Evolutionary conservation across 129 eudicot species (phyloP), one percentile per base, ranked within the genome.

Genomic region (Pseudognaphalium luteoalbum): DNA sequence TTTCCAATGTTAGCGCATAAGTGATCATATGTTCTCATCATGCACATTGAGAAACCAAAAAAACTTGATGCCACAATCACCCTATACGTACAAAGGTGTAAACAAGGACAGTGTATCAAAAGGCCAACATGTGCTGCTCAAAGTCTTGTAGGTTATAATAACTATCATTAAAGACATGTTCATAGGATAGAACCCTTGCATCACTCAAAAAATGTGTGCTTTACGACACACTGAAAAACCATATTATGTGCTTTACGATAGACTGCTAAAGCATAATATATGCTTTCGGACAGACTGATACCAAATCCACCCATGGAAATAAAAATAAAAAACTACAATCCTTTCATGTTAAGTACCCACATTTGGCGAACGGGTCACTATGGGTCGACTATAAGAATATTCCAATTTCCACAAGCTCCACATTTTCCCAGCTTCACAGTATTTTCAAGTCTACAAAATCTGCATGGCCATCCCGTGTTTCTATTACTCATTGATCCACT

Each of bases 381-480:
- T 72, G 22, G 99, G 88, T 16, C 90, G 80, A 29, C 99, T 97
- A 73, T 76, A 74, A 34, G 99, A 89, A 83, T 91, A 95, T 85
- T 95, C 99, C 97, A 91, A 52, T 86, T 82, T 44, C 81, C 93
- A 81, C 99, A 95, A 51, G 93, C 97, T 60, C 51, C 76, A 65
- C 99, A 94, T 80, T 86, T 87, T 20, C 89, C 96, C 72, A 86
- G 19, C 78, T 83, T 82, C 76, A 82, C 86, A 70, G 74, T 61
- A 71, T 94, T 91, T 62, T 89, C 99, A 80, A 94, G 64, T 3
- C 92, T 94, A 82, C 99, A 94, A 85, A 86, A 87, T 76, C 83
- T 89, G 65, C 99, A 91, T 14, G 96, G 71, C 98, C 98, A 90
- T 6, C 76, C 17, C 32, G 58, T 63, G 52, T 17, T 78, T 79